Percentiles rank a stretch among this genome's conserved stretches.
These are phyloP conservation scores for Penicillium hordei DNA, from an alignment of 2,329 filamentous ascomycete genomes.

Conservation along the genomic window DNA sequence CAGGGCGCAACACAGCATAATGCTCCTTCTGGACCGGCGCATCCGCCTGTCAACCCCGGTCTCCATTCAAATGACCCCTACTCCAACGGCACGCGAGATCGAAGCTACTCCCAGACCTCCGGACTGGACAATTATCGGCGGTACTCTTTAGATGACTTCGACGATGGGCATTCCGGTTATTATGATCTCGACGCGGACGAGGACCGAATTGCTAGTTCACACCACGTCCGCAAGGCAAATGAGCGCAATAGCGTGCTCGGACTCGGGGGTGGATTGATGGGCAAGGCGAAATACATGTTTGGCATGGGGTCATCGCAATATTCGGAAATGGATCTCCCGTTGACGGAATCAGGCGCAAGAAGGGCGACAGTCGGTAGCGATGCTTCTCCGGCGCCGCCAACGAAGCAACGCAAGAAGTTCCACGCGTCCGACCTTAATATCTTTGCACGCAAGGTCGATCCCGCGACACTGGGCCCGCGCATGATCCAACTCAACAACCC, in stretches of 20 bases:
- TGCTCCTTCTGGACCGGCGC: conserved; percentile 41
- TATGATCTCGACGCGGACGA: conserved; percentile 67
- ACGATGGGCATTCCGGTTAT: conserved; percentile 76
- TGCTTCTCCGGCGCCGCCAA: conserved; percentile 42
- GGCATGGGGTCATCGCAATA: conserved; percentile 79
- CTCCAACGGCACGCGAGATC: conserved; percentile 38
- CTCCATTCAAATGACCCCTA: conserved; percentile 41
- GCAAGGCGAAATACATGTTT: conserved; percentile 83
- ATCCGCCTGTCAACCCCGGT: conserved; percentile 32
- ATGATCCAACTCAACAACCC: conserved; percentile 97
- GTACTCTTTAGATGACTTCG: conserved; percentile 83
- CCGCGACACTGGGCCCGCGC: conserved; percentile 84
- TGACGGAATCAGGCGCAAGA: conserved; percentile 72
- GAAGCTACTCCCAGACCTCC: conserved; percentile 70
- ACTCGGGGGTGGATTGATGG: conserved; percentile 82
- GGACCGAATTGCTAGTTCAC: conserved; percentile 53
- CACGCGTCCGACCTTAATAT: conserved; percentile 80
- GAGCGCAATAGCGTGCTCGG: conserved; percentile 87
- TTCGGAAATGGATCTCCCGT: conserved; percentile 95
- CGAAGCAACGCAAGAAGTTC: conserved; percentile 59
- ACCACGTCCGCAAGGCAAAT: conserved; percentile 57
- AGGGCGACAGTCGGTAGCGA: conserved; percentile 47
- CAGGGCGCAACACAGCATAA: conserved; percentile 46
- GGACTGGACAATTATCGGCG: conserved; percentile 84
- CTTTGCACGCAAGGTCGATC: conserved; percentile 82